phyloP scores from a whole-genome alignment of 495 filamentous ascomycete species.

The Evansstolkia leycettana region DNA sequence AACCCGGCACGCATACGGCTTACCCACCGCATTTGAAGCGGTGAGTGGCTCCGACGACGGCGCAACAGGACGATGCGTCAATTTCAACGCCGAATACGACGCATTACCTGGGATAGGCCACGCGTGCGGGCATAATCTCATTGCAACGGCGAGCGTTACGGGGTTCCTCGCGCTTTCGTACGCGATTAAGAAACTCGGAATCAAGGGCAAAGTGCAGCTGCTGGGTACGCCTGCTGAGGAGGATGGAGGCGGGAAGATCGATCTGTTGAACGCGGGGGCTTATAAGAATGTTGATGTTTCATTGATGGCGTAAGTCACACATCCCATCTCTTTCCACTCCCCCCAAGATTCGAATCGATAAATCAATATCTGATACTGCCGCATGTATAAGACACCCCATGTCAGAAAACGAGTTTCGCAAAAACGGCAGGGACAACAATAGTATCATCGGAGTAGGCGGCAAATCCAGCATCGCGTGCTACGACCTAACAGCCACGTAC shows the following conservation, averaged over 20 bases:
- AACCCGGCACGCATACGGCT: conserved; percentile 35
- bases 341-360: too few species aligned
- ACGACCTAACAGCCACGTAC: conserved; percentile 8
- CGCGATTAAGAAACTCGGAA: conserved; percentile 28
- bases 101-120: conserved; percentile 50
- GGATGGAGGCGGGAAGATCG: conserved; percentile 57
- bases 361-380: too few species aligned
- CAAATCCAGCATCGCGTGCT: conserved; percentile 24
- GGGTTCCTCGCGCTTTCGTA: conserved; percentile 45
- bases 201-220: conserved; percentile 46
- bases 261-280: conserved; percentile 48
- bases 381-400: conserved; percentile 15
- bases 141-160: conserved; percentile 48
- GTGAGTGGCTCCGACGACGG: conserved; percentile 22
- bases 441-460: conserved; percentile 26
- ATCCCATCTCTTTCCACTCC: background rate
- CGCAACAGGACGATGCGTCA: conserved; percentile 30
- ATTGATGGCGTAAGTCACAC: conserved; percentile 45
- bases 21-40: conserved; percentile 28
- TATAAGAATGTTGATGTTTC: conserved; percentile 53
- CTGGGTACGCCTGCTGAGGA: conserved; percentile 66
- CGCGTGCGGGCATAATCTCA: conserved; percentile 61
- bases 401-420: conserved; percentile 5
- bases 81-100: conserved; percentile 40
- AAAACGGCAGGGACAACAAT: too few species aligned